Evolutionary conservation across 306 rosid genomes (phyloP).

Genomic region (Calophaca sinica): DNA sequence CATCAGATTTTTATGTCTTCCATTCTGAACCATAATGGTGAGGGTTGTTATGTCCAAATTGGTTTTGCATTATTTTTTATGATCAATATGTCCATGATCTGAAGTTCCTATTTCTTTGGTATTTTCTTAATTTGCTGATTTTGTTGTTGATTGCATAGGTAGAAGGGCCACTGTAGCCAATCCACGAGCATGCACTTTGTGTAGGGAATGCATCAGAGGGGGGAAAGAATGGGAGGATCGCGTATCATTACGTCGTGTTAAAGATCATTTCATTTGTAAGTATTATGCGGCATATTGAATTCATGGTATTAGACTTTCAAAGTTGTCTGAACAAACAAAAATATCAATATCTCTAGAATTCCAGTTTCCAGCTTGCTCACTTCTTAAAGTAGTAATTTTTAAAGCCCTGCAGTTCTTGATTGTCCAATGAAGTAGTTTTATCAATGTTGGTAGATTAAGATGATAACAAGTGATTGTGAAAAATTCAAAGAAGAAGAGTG

Average conservation of each 20-base stretch:
- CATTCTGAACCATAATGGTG: slow-evolving; percentile 6
- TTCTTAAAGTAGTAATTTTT: slow-evolving; percentile 7
- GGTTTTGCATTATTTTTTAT: slow-evolving; percentile 33
- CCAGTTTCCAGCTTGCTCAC: slow-evolving; percentile 20
- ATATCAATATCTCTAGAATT: background rate
- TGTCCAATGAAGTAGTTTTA: slow-evolving; percentile 15
- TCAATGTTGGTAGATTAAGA: slow-evolving; percentile 26
- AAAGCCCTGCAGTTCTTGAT: background rate
- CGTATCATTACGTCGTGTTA: slow-evolving; percentile 77
- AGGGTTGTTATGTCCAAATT: slow-evolving; percentile 21
- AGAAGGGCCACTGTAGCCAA: slow-evolving; percentile 71
- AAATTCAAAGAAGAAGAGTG: background rate
- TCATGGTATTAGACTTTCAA: slow-evolving; percentile 13
- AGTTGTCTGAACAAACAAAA: slow-evolving; percentile 15
- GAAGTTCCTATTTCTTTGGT: slow-evolving; percentile 24
- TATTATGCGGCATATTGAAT: slow-evolving; percentile 37
- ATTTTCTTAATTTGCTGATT: slow-evolving; percentile 36
- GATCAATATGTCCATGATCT: slow-evolving; percentile 8
- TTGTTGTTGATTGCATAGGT: slow-evolving; percentile 59
- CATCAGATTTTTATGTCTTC: slow-evolving; percentile 23
- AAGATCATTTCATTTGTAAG: slow-evolving; percentile 96
- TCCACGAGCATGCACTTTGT: slow-evolving; percentile 86
- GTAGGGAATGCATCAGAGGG: slow-evolving; percentile 96
- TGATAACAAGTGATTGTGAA: background rate
- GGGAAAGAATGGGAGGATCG: slow-evolving; percentile 90